These are phyloP conservation scores for Begonia peltatifolia DNA, from an alignment of 306 rosid genomes.

Conservation along the genomic window DNA sequence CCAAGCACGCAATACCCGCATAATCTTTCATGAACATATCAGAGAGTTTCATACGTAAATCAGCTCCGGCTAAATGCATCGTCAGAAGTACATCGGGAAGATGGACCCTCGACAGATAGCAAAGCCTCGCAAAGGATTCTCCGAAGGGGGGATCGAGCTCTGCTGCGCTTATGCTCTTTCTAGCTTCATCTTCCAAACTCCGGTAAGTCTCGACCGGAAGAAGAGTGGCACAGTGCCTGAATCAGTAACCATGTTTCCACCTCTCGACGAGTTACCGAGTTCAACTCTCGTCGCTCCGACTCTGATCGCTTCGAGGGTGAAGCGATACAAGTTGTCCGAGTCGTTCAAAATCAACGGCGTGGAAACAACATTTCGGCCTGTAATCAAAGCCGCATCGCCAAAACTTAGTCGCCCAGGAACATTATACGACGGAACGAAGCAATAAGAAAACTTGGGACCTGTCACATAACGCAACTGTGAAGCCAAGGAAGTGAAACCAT, in stretches of 20 bases:
- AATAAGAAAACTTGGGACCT: background rate
- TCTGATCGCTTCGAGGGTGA: slow-evolving; percentile 33
- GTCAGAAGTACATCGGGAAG: background rate
- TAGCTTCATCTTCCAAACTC: background rate
- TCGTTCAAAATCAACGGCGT: slow-evolving; percentile 18
- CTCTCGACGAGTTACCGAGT: background rate
- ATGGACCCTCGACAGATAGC: background rate
- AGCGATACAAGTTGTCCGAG: slow-evolving; percentile 10
- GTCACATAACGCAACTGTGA: background rate
- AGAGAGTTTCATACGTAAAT: background rate
- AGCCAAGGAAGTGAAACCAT: background rate
- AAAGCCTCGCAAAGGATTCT: background rate
- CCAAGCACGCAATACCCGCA: background rate
- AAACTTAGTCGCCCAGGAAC: slow-evolving; percentile 28
- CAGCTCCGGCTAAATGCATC: background rate
- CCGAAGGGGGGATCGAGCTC: background rate
- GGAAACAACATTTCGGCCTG: slow-evolving; percentile 10
- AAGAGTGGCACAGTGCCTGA: background rate
- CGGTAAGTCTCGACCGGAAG: background rate
- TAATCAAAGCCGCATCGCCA: slow-evolving; percentile 15
- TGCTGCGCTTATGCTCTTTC: background rate
- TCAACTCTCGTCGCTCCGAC: slow-evolving; percentile 24
- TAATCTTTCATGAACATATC: background rate
- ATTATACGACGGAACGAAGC: background rate
- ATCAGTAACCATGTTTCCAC: background rate